These are phyloP conservation scores for Stropharia rugosoannulata DNA, from an alignment of 768 basidiomycete species.

Conservation along the genomic window DNA sequence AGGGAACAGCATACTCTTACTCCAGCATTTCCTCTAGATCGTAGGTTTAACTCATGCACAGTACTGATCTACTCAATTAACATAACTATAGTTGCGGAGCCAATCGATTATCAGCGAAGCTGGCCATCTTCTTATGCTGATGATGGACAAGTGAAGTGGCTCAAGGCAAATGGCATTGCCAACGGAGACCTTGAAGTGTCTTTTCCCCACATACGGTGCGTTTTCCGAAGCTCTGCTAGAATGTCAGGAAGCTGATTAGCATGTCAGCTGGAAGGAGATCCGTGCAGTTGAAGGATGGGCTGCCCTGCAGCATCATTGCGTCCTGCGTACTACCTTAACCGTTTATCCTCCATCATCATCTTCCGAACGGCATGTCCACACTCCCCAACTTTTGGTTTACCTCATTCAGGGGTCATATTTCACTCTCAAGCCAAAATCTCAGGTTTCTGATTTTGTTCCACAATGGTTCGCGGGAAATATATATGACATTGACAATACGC, in stretches of 20 bases:
- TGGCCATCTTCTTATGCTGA: conserved; percentile 76
- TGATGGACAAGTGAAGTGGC: conserved; percentile 60
- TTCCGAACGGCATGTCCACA: neutral
- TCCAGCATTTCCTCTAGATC: conserved; percentile 68
- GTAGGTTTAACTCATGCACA: conserved; percentile 36
- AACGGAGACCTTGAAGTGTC: conserved; percentile 58
- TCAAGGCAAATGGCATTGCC: conserved; percentile 34
- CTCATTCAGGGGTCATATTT: conserved; percentile 78
- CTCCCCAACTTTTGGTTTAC: conserved; percentile 55
- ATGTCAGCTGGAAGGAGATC: conserved; percentile 64
- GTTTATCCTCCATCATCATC: conserved; percentile 43
- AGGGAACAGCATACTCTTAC: conserved; percentile 83
- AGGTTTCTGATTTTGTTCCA: conserved; percentile 23
- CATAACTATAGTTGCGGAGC: conserved; percentile 41
- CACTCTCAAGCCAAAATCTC: conserved; percentile 51
- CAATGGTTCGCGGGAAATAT: conserved; percentile 87
- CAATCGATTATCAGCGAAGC: conserved; percentile 44
- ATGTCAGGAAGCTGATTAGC: neutral
- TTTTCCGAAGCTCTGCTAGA: neutral
- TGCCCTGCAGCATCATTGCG: conserved; percentile 74
- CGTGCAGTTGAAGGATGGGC: conserved; percentile 86
- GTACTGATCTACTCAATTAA: neutral
- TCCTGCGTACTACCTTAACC: conserved; percentile 65
- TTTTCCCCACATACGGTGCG: conserved; percentile 61
- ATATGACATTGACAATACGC: conserved; percentile 61